A percentile compares a stretch with the other conserved stretches of the same genome.
These are phyloP conservation scores for Puccinia horiana DNA, from an alignment of 1,284 basidiomycete species.

Conservation along the genomic window DNA sequence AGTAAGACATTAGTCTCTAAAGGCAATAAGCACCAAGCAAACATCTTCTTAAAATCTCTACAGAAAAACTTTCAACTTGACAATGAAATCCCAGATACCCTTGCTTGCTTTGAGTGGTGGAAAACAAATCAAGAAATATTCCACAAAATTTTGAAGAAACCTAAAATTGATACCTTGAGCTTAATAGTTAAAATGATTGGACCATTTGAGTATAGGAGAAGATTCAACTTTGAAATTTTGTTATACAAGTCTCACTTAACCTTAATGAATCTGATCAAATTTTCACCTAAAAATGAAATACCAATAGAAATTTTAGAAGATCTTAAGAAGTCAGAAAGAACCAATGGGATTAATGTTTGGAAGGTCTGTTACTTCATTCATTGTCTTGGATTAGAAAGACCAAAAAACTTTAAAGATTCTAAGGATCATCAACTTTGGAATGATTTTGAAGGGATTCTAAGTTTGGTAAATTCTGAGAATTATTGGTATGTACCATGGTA, in stretches of 20 bases:
- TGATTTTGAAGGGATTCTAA: not conserved
- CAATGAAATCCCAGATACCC: not conserved
- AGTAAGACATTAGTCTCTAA: not conserved
- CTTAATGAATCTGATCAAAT: not conserved
- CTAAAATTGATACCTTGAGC: not conserved
- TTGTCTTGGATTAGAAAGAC: not conserved
- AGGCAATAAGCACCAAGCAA: not conserved
- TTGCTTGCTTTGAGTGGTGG: not conserved
- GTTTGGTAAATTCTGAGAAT: not conserved
- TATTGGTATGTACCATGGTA: slow-evolving; percentile 1
- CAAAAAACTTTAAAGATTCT: not conserved
- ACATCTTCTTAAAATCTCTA: not conserved
- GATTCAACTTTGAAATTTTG: not conserved
- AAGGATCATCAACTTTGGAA: not conserved
- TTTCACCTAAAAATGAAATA: not conserved
- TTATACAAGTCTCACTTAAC: not conserved
- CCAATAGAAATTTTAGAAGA: not conserved
- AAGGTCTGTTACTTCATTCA: not conserved
- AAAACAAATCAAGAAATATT: not conserved
- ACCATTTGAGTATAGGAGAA: not conserved
- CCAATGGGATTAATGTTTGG: not conserved
- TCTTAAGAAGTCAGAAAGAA: not conserved
- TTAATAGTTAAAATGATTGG: not conserved
- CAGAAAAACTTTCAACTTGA: not conserved
- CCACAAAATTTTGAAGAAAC: not conserved